Base-by-base conservation (phyloP, 2,329 filamentous ascomycete species). In the Coniochaeta prunicola region DNA sequence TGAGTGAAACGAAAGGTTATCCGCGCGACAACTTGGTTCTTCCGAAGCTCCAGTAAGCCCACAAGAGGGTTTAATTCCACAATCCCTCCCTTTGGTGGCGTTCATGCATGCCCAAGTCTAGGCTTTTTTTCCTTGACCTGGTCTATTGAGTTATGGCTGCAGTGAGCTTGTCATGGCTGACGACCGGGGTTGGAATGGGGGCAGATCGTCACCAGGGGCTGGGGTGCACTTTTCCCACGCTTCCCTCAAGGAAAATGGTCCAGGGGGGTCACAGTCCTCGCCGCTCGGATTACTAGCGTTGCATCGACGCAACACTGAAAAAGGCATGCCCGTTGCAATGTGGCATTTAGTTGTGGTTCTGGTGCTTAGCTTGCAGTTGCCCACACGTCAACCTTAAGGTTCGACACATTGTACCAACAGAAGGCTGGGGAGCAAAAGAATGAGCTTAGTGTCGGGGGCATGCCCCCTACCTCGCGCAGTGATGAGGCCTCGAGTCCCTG, bases 11-110 rank as follows among this genome's bases (percentile, higher is more conserved):
- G 4, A 28, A 9, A 50, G 2, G 45, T 28, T 50, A 50, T 50
- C 45, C 45, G 45, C 45, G 45, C 45, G 45, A 50, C 45, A 50
- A 50, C 5, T 15, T 28, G 24, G 45, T 26, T 30, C 26, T 30
- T 30, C 24, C 21, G 9, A 13, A 6, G 24, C 50, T 31, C 40
- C 40, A 26, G 19, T 24, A 10, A 45, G 26, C 21, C 40, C 40
- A 45, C 36, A 38, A 38, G 3, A n/a, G 17, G 3, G 15, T 38
- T n/a, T n/a, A 21, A 6, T 45, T 45, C 19, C 40, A 24, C 40
- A 59, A 28, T 45, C 33, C 17, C 24, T 21, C 34, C 50, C 57
- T 34, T 48, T 45, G 34, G 57, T 56, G 57, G 57, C 53, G 57
- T 48, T 26, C 24, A 45, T 59, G 57, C 57, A 59, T 36, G 17